Conservation (phyloP, 306 rosid species). For the Purshia tridentata region DNA sequence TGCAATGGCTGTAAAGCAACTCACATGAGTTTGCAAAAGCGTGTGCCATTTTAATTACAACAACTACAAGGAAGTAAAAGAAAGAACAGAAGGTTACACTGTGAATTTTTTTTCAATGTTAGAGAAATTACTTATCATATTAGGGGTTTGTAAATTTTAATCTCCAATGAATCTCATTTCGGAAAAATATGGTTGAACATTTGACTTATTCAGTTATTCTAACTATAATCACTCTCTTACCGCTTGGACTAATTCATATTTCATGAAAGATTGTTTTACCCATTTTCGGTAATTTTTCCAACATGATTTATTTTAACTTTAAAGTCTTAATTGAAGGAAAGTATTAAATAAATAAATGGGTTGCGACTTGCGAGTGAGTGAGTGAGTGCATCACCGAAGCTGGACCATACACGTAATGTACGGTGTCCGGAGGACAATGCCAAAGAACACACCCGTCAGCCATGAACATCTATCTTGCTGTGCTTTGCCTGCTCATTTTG, state of each 20-base stretch:
- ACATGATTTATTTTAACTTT: no score
- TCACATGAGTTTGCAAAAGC: constrained; percentile 54
- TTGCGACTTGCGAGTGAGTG: background rate
- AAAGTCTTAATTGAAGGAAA: no score
- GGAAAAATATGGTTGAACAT: no score
- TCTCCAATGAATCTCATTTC: no score
- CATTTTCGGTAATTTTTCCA: no score
- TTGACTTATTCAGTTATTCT: no score
- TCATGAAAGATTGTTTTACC: no score
- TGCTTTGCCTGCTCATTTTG: background rate
- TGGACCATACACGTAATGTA: constrained; percentile 17
- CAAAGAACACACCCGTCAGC: constrained; percentile 28
- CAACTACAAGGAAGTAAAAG: no score
- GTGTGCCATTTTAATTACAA: constrained; percentile 24
- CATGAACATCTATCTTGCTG: constrained; percentile 31
- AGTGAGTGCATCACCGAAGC: constrained; percentile 28
- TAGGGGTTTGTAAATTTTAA: no score
- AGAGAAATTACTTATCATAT: no score
- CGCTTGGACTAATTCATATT: no score
- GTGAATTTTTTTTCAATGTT: background rate
- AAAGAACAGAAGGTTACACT: background rate
- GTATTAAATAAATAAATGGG: background rate
- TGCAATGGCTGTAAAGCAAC: constrained; percentile 42
- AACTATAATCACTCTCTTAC: no score
- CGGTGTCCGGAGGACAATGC: constrained; percentile 18